Percentiles rank a stretch among this genome's conserved stretches.
These are phyloP conservation scores for Pseudonitzschia multistriata DNA, from an alignment of 108 stramenopile genomes.

Conservation along the genomic window DNA sequence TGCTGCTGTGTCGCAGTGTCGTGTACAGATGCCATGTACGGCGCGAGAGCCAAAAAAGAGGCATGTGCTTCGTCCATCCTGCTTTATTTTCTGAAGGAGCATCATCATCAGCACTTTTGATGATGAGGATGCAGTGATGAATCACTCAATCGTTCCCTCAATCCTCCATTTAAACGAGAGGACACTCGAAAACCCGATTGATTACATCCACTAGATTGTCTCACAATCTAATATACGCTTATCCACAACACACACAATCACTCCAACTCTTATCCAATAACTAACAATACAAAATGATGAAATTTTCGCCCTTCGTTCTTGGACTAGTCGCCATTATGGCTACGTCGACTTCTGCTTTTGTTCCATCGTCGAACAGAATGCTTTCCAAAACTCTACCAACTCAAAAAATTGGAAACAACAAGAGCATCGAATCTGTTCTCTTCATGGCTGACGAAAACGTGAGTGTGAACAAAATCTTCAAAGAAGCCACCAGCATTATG, in stretches of 20 bases:
- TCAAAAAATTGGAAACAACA: background rate
- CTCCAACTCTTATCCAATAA: background rate
- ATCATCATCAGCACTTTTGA: background rate
- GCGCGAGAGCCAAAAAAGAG: background rate
- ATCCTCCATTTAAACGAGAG: background rate
- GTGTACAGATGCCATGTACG: background rate
- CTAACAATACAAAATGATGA: background rate
- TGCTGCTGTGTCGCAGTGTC: background rate
- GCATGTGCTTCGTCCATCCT: background rate
- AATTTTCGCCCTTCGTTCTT: conserved; percentile 2
- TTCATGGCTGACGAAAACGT: conserved; percentile 9
- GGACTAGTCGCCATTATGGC: background rate
- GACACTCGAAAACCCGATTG: background rate
- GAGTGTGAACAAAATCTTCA: background rate
- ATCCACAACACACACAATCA: too few relatives aligned
- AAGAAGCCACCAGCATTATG: background rate
- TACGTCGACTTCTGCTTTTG: background rate
- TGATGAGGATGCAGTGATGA: background rate
- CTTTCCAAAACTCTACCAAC: background rate
- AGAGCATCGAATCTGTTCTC: background rate
- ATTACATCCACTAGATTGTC: too few relatives aligned
- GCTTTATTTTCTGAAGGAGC: background rate
- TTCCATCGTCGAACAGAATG: background rate
- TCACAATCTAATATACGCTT: too few relatives aligned
- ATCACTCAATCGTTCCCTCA: background rate